A percentile compares a stretch with the other conserved stretches of the same genome.
Conservation (phyloP, 306 rosid genomes). For the Rosa rugosa region DNA sequence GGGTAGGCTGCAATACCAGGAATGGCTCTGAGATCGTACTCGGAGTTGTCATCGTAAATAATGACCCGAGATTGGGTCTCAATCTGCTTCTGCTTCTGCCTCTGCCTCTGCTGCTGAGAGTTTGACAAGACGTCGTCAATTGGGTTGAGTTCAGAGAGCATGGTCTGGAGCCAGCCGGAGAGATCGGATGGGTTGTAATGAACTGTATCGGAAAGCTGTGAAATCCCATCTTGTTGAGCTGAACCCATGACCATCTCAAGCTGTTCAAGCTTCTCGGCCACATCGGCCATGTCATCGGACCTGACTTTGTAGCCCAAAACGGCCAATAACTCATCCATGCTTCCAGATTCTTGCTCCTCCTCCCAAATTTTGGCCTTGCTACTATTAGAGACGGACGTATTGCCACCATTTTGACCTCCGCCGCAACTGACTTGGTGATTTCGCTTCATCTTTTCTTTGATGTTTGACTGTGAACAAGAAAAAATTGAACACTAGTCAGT, state of each 20-base stretch:
- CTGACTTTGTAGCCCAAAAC: slow-evolving; percentile 77
- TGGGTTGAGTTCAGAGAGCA: slow-evolving; percentile 61
- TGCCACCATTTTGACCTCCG: slow-evolving; percentile 8
- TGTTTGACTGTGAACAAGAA: too few species aligned
- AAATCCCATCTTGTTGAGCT: slow-evolving; percentile 65
- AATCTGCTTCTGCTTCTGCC: not conserved
- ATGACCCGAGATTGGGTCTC: slow-evolving; percentile 17
- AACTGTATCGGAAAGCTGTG: slow-evolving; percentile 62
- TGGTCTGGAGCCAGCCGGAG: slow-evolving; percentile 74
- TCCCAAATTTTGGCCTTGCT: slow-evolving; percentile 52
- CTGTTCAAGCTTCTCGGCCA: slow-evolving; percentile 76
- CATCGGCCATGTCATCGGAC: slow-evolving; percentile 69
- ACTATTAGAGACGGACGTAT: not conserved
- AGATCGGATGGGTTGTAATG: slow-evolving; percentile 87
- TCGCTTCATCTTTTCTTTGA: slow-evolving; percentile 51
- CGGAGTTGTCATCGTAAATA: slow-evolving; percentile 59
- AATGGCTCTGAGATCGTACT: slow-evolving; percentile 78
- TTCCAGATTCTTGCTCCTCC: slow-evolving; percentile 34
- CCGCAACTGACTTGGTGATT: slow-evolving; percentile 30
- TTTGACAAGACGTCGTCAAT: not conserved
- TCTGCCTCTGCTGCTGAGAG: too few species aligned
- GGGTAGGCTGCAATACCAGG: slow-evolving; percentile 77
- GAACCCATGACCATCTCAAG: slow-evolving; percentile 75
- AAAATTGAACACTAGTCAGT: not conserved
- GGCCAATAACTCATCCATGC: slow-evolving; percentile 62